phyloP scores from a whole-genome alignment of 1,284 basidiomycete genomes.

The Filobasidium uniguttulatum region DNA sequence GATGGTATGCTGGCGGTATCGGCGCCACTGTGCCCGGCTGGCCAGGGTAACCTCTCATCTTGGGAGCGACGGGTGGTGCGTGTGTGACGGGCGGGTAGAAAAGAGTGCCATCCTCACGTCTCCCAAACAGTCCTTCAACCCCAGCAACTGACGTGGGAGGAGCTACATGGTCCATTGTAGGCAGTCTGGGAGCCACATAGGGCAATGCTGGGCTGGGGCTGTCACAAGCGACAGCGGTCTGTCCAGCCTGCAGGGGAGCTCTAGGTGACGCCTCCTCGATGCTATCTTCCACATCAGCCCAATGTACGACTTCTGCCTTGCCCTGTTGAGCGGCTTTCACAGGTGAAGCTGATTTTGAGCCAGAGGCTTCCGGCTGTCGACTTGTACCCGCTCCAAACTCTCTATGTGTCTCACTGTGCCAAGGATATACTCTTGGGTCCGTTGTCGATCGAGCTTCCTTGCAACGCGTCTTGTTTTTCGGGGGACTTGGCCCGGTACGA shows the following conservation, averaged over 20 bases:
- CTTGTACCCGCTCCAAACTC: too few species aligned
- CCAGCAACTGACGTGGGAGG: neutral
- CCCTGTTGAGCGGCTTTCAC: too few species aligned
- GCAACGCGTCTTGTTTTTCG: too few species aligned
- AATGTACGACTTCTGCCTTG: neutral
- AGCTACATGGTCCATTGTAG: neutral
- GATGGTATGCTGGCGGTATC: neutral
- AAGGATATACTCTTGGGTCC: too few species aligned
- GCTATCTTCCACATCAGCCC: conserved; percentile 1
- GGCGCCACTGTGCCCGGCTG: neutral
- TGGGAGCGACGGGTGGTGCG: neutral
- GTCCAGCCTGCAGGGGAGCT: too few species aligned
- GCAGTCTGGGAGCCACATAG: neutral
- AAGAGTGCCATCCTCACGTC: neutral
- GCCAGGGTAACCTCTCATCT: neutral
- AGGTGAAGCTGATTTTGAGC: too few species aligned
- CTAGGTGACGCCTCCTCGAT: neutral
- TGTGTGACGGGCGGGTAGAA: neutral
- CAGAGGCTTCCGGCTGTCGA: too few species aligned
- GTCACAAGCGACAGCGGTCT: too few species aligned
- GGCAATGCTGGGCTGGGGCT: neutral
- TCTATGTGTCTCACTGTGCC: too few species aligned
- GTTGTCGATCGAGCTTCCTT: too few species aligned
- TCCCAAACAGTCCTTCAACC: neutral
- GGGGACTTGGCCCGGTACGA: too few species aligned